phyloP scores from a whole-genome alignment of 257 asterid genomes.

The Prunella vulgaris region DNA sequence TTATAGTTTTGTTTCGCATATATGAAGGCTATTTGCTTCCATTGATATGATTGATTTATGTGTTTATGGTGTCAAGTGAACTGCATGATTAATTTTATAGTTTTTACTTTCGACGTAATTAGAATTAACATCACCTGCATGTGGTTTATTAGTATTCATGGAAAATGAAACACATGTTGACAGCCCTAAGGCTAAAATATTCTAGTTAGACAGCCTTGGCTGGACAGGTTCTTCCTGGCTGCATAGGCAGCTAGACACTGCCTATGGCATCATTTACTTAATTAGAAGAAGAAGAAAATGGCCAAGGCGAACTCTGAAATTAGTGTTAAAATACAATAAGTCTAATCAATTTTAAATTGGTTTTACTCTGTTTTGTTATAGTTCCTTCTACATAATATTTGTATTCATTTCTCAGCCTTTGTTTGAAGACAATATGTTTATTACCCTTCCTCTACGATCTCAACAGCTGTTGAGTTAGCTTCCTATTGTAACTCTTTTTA shows the following conservation, averaged over 20 bases:
- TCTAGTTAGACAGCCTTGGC: not conserved
- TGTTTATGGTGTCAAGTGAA: not conserved
- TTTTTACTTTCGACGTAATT: not conserved
- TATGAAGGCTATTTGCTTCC: not conserved
- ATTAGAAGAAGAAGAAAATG: not conserved
- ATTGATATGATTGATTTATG: not conserved
- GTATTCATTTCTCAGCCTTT: not conserved
- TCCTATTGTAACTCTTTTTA: not conserved
- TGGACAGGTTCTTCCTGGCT: not conserved
- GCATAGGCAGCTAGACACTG: not conserved
- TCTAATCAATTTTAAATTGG: too few species aligned
- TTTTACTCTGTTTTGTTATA: not conserved
- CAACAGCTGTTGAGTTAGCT: not conserved
- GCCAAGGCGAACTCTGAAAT: not conserved
- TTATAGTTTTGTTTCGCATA: not conserved
- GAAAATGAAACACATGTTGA: not conserved
- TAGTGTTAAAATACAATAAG: not conserved
- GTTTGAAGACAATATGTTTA: not conserved
- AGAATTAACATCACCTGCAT: not conserved
- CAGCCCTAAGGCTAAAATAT: too few species aligned
- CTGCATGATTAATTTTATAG: not conserved
- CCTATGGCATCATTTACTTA: not conserved
- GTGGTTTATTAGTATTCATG: not conserved
- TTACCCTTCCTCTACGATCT: not conserved
- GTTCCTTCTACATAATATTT: not conserved